These are phyloP conservation scores for Sporothrix sp. DNA, from an alignment of 2,329 filamentous ascomycete genomes.

Conservation along the genomic window DNA sequence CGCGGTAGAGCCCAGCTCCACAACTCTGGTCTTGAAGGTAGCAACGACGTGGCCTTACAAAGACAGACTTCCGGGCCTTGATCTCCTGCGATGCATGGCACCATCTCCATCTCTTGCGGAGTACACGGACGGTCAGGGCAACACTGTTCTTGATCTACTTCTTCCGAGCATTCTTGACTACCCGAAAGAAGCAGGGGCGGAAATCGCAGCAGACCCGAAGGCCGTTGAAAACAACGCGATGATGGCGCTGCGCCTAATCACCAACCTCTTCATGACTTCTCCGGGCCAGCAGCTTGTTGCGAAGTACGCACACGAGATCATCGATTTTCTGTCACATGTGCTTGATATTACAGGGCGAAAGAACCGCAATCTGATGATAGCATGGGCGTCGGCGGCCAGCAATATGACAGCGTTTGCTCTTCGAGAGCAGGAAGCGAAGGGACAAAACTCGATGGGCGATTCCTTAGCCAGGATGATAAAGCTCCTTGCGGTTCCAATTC, in stretches of 20 bases:
- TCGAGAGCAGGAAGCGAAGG: conserved; percentile 31
- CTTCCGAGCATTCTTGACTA: conserved; percentile 24
- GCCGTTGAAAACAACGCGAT: conserved; percentile 73
- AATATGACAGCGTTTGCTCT: conserved; percentile 73
- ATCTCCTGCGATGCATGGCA: conserved; percentile 76
- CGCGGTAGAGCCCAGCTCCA: conserved; percentile 29
- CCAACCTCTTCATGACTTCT: conserved; percentile 71
- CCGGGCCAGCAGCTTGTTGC: conserved; percentile 59
- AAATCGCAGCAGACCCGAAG: conserved; percentile 40
- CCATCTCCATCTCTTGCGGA: conserved; percentile 57
- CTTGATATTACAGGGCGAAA: conserved; percentile 43
- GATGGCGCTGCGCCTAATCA: conserved; percentile 72
- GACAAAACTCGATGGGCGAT: conserved; percentile 32
- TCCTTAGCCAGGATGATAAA: conserved; percentile 35
- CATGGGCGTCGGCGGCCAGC: conserved; percentile 70
- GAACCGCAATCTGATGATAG: conserved; percentile 76
- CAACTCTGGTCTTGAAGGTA: conserved; percentile 61
- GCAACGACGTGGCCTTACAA: conserved; percentile 70
- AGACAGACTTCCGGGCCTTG: conserved; percentile 73
- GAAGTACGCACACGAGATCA: conserved; percentile 47
- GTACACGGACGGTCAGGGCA: conserved; percentile 41
- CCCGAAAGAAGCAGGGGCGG: conserved; percentile 25
- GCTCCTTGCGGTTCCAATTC: conserved; percentile 53
- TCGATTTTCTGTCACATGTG: conserved; percentile 54
- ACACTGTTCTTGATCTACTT: conserved; percentile 50